Evolutionary conservation across 306 rosid genomes (phyloP), one percentile per base, ranked within the genome.

Genomic region (Ziziphus jujuba): DNA sequence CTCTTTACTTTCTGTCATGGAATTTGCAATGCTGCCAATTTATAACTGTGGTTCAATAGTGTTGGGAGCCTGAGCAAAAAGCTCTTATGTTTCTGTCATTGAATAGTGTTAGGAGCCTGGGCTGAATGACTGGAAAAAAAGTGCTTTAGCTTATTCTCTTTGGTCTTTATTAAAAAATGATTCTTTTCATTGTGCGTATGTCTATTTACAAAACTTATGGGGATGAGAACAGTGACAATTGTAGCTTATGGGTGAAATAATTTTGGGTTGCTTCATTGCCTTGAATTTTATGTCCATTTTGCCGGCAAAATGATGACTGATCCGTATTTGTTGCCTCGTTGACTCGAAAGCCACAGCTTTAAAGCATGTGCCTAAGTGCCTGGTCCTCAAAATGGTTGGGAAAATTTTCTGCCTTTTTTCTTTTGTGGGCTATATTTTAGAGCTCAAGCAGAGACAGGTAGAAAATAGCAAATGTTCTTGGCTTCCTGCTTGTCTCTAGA

Each of bases 221-320:
- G n/a, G n/a, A n/a, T n/a, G n/a, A n/a, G n/a, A 2, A 1, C 11
- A 38, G 9, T 13, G 13, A 44, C 62, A 57, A 20, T 16, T 2
- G 38, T 31, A 57, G 62, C 15, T n/a, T 25, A 1, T 35, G 49
- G 48, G 31, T 36, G 31, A 61, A 17, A 15, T 38, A 61, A 61
- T 61, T 20, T 8, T n/a, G 38, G 51, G 40, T 5, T 21, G 11
- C 12, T n/a, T 35, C 36, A 20, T 2, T 40, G 65, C 31, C 48
- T 40, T 9, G 7, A 22, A 21, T 61, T 61, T 48, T 9, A 25
- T 34, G 45, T 24, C 43, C 28, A 50, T 9, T 25, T 24, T 21
- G 66, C 59, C 56, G 24, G 69, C 44, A 61, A 70, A 36, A 60
- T 70, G 67, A 51, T 70, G 65, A 22, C 40, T 25, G 53, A 28